phyloP scores from a whole-genome alignment of 768 basidiomycete genomes.

The Cystobasidium onofrii region DNA sequence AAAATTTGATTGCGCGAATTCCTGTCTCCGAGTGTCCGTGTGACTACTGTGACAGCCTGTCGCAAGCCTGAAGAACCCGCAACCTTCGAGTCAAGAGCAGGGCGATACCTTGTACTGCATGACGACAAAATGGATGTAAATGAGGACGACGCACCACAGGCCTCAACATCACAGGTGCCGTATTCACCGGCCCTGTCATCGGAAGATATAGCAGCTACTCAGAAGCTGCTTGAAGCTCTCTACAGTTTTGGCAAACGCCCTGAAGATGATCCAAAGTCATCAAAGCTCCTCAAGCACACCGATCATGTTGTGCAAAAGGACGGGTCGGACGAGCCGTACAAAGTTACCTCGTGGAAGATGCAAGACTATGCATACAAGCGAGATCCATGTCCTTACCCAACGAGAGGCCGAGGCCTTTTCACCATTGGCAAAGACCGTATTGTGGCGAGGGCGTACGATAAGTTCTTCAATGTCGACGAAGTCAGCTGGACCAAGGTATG shows the following conservation, averaged over 20 bases:
- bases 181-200: slow-evolving; percentile 7
- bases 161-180: neutral
- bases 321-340: neutral
- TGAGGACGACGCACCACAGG: neutral
- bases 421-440: slow-evolving; percentile 54
- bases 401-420: slow-evolving; percentile 86
- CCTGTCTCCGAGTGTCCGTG: no score
- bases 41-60: no score
- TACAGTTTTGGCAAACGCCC: slow-evolving; percentile 10
- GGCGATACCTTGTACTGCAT: neutral
- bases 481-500: slow-evolving; percentile 87
- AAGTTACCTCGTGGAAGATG: slow-evolving; percentile 87
- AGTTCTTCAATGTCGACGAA: slow-evolving; percentile 97
- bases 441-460: slow-evolving; percentile 87
- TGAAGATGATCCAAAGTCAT: slow-evolving; percentile 12
- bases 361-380: slow-evolving; percentile 91
- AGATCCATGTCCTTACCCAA: slow-evolving; percentile 83
- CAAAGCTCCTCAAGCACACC: slow-evolving; percentile 28
- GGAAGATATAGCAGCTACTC: neutral
- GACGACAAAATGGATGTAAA: slow-evolving; percentile 1
- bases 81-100: neutral
- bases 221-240: slow-evolving; percentile 8
- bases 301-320: slow-evolving; percentile 3
- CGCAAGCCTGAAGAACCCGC: no score
- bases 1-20: no score